Evolutionary conservation across 1,139 yeast genomes (phyloP), one percentile per base, ranked within the genome.

Genomic region (Candida neerlandica): DNA sequence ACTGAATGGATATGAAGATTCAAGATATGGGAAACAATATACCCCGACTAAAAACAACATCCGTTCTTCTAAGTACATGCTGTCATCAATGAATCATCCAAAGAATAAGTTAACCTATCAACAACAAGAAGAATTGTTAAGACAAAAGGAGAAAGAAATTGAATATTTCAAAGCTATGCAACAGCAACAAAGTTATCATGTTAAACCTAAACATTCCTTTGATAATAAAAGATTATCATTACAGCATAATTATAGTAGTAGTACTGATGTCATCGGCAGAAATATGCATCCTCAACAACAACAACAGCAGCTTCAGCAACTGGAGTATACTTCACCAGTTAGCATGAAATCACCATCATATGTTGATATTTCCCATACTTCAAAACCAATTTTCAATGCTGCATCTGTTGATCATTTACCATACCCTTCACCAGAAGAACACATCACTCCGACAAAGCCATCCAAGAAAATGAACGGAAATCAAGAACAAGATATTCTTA

Each of bases 101-200:
- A 61, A 58, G 43, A 53, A 56, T 41, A 62, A 62, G 44, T 55
- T 55, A 37, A 46, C 55, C 30, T 48, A 56, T 40, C 58, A 54
- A 40, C 58, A 58, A 30, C 58, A 54, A 29, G 66, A 63, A 43
- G 66, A 60, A 21, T 30, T 55, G 33, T 39, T 54, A 27, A 43
- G 41, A 39, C 62, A 59, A 29, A 61, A 66, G 44, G 73, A 70
- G 49, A 60, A 59, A 34, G 77, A 71, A 53, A 64, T 69, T 39
- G 75, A 69, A 50, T 58, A 63, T 44, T 68, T 69, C 51, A 67
- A 62, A 51, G 46, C 55, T 35, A 59, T 70, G 52, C 73, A 70
- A 51, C 70, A 67, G 50, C 73, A 69, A 45, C 71, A 68, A 46
- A 59, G 60, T 35, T 66, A 67, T 54, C 67, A 66, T 40, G 55